Evolutionary conservation across 352 stramenopile genomes (phyloP).

Genomic region (Pythium aquatile): DNA sequence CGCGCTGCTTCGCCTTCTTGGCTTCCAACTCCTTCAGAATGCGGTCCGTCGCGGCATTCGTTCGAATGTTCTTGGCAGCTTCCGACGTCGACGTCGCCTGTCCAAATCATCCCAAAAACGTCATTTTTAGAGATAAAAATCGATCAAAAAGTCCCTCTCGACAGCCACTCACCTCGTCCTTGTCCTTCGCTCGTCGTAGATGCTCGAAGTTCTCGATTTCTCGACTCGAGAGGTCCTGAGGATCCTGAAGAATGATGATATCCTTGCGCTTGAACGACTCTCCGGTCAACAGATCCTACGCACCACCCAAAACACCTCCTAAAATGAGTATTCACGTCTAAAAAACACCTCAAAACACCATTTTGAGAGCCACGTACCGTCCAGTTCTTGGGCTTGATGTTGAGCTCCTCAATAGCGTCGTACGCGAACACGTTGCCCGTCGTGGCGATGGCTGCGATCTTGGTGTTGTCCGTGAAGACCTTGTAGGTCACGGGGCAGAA

Average conservation of each 20-base stretch:
- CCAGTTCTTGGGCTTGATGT: slow-evolving; percentile 98
- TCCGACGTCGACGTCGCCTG: slow-evolving; percentile 8
- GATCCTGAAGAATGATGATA: slow-evolving; percentile 96
- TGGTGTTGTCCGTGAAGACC: slow-evolving; percentile 87
- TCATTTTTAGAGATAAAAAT: not conserved
- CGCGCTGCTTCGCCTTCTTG: slow-evolving; percentile 59
- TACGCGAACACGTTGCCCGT: slow-evolving; percentile 97
- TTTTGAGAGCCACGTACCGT: slow-evolving; percentile 34
- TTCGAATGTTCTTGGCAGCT: slow-evolving; percentile 64
- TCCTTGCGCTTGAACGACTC: slow-evolving; percentile 91
- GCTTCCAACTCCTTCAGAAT: slow-evolving; percentile 81
- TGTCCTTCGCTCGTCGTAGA: slow-evolving; percentile 58
- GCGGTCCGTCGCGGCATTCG: slow-evolving; percentile 78
- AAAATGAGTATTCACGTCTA: not conserved
- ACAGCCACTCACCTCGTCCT: slow-evolving; percentile 3
- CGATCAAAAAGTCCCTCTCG: not conserved
- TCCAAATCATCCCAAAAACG: not conserved
- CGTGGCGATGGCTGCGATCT: slow-evolving; percentile 77
- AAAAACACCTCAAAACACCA: not conserved
- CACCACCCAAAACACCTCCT: not conserved
- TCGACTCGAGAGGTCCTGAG: slow-evolving; percentile 83
- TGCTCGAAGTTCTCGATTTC: slow-evolving; percentile 99
- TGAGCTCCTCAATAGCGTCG: slow-evolving; percentile 97
- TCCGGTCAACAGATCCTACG: slow-evolving; percentile 91
- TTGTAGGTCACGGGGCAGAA: slow-evolving; percentile 97